Evolutionary conservation across 176 grass and related monocot genomes (phyloP).

Genomic region (Cocos nucifera): DNA sequence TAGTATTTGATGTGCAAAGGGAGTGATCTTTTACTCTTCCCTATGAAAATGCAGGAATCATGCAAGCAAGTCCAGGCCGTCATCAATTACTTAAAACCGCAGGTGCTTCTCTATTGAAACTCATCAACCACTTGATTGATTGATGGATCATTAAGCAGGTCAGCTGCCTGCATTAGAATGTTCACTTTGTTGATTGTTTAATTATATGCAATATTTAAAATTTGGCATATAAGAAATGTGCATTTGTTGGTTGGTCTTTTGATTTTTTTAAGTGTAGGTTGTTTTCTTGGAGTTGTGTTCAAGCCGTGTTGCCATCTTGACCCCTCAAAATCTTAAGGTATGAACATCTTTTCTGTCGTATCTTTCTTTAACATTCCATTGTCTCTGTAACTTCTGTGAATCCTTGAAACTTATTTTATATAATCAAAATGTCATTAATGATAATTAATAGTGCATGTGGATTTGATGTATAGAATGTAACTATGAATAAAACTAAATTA

Average conservation of each 20-base stretch:
- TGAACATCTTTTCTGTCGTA: not conserved
- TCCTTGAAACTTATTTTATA: no score
- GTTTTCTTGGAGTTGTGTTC: conserved; percentile 92
- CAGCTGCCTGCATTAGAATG: conserved; percentile 25
- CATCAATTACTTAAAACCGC: conserved; percentile 76
- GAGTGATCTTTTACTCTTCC: not conserved
- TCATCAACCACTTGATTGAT: conserved; percentile 24
- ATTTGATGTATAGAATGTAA: no score
- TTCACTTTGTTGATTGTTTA: not conserved
- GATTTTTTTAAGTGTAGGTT: conserved; percentile 34
- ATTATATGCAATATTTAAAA: not conserved
- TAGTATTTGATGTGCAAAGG: not conserved
- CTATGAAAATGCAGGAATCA: conserved; percentile 61
- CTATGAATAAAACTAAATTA: no score
- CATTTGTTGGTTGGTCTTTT: no score
- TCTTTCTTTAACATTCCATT: no score
- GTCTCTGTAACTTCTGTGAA: no score
- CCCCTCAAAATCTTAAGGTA: conserved; percentile 77
- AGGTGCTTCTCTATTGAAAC: conserved; percentile 61
- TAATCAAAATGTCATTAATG: no score
- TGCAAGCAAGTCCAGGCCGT: conserved; percentile 70
- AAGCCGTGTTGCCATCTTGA: conserved; percentile 68
- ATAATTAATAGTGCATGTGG: no score
- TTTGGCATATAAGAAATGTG: not conserved
- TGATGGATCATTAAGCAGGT: conserved; percentile 34